Evolutionary conservation across 176 grass and related monocot species (phyloP).

Genomic region (Leersia perrieri): DNA sequence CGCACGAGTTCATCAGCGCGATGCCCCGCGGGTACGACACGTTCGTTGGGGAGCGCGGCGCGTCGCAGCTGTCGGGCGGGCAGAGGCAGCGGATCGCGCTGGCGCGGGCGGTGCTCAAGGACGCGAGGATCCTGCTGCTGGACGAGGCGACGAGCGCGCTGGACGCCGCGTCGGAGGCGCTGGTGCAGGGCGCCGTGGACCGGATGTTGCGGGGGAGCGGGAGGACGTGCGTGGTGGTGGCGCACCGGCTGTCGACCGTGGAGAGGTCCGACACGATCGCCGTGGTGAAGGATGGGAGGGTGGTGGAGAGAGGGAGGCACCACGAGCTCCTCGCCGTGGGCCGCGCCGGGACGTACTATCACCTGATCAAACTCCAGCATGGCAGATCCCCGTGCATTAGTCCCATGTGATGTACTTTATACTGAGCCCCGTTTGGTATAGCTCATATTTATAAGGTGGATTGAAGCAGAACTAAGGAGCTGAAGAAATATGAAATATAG

Average conservation of each 20-base stretch:
- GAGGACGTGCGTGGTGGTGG: constrained; percentile 57
- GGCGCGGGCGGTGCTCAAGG: constrained; percentile 51
- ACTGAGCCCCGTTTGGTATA: too few species aligned
- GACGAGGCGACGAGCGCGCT: constrained; percentile 95
- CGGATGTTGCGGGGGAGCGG: constrained; percentile 48
- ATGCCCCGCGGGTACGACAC: constrained; percentile 60
- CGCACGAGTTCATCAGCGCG: constrained; percentile 52
- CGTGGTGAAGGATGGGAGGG: constrained; percentile 43
- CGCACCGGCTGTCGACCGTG: constrained; percentile 55
- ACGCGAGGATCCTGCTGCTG: constrained; percentile 67
- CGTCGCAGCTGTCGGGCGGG: constrained; percentile 59
- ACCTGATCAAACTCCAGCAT: constrained; percentile 49
- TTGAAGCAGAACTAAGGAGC: too few species aligned
- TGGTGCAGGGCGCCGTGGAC: constrained; percentile 57
- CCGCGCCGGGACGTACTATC: constrained; percentile 43
- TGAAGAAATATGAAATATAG: too few species aligned
- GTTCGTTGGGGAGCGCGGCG: constrained; percentile 44
- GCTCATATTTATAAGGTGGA: too few species aligned
- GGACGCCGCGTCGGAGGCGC: constrained; percentile 47
- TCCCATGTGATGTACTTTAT: too few species aligned
- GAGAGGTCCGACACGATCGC: constrained; percentile 44
- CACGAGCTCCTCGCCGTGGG: constrained; percentile 41
- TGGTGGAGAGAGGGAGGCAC: constrained; percentile 51
- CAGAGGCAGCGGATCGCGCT: constrained; percentile 60
- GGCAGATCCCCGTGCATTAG: constrained; percentile 12